A percentile compares a stretch with the other conserved stretches of the same genome.
These are phyloP conservation scores for Calonectria multiphialidica DNA, from an alignment of 2,329 filamentous ascomycete genomes.

Conservation along the genomic window DNA sequence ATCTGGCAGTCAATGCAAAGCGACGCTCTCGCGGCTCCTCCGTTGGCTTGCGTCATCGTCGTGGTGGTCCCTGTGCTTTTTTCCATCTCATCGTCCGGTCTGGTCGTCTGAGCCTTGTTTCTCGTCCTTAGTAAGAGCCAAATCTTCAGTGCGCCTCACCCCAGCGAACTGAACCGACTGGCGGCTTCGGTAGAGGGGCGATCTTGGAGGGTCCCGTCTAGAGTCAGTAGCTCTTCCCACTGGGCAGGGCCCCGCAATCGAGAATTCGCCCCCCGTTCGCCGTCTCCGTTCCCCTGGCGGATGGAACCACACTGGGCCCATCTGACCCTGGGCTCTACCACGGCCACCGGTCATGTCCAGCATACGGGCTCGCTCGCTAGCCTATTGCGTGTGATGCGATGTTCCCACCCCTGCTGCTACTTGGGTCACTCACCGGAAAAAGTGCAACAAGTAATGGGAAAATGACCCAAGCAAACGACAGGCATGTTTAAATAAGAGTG, in stretches of 20 bases:
- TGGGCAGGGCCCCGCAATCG: constrained; percentile 8
- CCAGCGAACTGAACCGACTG: not conserved
- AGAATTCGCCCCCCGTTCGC: constrained; percentile 8
- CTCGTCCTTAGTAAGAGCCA: not conserved
- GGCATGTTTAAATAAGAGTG: constrained; percentile 9
- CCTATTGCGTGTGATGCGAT: constrained; percentile 12
- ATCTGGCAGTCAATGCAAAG: not conserved
- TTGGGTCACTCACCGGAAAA: constrained; percentile 11
- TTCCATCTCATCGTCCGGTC: not conserved
- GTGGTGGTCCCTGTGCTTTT: not conserved
- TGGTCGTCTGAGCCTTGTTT: not conserved
- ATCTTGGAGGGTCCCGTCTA: not conserved
- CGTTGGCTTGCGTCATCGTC: not conserved
- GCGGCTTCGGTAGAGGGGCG: constrained; percentile 2
- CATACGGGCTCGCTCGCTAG: constrained; percentile 11
- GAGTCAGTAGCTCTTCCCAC: not conserved
- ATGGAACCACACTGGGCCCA: constrained; percentile 13
- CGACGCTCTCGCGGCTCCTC: not conserved
- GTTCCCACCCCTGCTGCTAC: not conserved
- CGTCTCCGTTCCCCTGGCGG: constrained; percentile 8
- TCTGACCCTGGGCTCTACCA: constrained; percentile 11
- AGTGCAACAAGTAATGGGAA: not conserved
- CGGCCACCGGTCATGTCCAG: constrained; percentile 18
- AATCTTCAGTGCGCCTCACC: not conserved
- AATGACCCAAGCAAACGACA: not conserved